These are phyloP conservation scores for Chimonanthus praecox DNA, from an alignment of 164 flowering plant genomes.

Conservation along the genomic window DNA sequence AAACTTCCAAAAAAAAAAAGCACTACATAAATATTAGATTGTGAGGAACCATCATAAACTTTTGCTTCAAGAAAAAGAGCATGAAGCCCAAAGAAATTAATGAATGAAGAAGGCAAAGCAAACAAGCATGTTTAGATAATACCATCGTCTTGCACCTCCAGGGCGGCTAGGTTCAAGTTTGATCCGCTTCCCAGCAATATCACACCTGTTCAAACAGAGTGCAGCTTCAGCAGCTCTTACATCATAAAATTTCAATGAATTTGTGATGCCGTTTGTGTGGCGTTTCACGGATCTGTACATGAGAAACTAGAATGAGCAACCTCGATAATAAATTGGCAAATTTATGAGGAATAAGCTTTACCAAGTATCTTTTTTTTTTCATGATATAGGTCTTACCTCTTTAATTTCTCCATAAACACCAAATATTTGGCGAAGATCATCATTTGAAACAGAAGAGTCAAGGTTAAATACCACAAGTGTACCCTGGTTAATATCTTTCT, in stretches of 20 bases:
- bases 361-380: not conserved
- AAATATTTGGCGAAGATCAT: slow-evolving; percentile 62
- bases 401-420: slow-evolving; percentile 77
- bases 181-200: slow-evolving; percentile 56
- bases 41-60: too few species aligned
- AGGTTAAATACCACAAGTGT: slow-evolving; percentile 62
- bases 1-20: too few species aligned
- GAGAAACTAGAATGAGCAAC: slow-evolving; percentile 3
- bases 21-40: too few species aligned
- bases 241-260: slow-evolving; percentile 51
- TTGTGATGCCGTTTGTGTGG: slow-evolving; percentile 46
- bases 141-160: slow-evolving; percentile 40
- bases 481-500: slow-evolving; percentile 64
- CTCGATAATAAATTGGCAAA: not conserved
- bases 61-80: not conserved
- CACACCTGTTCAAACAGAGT: slow-evolving; percentile 55
- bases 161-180: slow-evolving; percentile 38
- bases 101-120: not conserved
- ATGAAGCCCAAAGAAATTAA: not conserved
- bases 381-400: slow-evolving; percentile 33
- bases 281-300: slow-evolving; percentile 56
- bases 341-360: not conserved
- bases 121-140: slow-evolving; percentile 11
- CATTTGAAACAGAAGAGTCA: slow-evolving; percentile 69
- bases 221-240: slow-evolving; percentile 72